These are phyloP conservation scores for Colletotrichum echinochloae DNA, from an alignment of 2,329 filamentous ascomycete species.

Conservation along the genomic window DNA sequence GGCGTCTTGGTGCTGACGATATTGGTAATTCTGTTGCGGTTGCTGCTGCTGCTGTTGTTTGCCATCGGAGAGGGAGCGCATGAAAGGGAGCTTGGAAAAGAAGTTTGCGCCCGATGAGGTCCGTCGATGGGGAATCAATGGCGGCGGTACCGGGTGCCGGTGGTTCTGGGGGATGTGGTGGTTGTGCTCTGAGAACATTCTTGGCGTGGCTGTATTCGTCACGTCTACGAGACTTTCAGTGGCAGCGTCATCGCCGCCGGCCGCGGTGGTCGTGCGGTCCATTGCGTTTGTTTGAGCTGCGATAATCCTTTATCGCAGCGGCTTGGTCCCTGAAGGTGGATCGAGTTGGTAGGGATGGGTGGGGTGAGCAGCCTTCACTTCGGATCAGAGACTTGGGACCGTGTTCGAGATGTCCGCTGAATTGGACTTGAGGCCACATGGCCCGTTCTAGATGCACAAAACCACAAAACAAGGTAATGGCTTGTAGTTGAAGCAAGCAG, in stretches of 20 bases:
- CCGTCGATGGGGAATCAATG: conserved; percentile 49
- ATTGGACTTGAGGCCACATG: background rate
- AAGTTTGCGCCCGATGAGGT: conserved; percentile 72
- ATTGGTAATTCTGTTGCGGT: conserved; percentile 20
- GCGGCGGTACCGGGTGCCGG: background rate
- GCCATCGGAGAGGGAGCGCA: conserved; percentile 60
- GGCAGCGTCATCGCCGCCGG: conserved; percentile 4
- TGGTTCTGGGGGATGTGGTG: background rate
- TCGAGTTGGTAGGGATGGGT: conserved; percentile 18
- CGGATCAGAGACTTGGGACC: conserved; percentile 8
- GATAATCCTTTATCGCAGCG: conserved; percentile 31
- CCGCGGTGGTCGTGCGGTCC: conserved; percentile 10
- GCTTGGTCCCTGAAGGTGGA: conserved; percentile 24
- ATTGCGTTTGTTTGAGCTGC: conserved; percentile 25
- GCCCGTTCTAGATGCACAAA: background rate
- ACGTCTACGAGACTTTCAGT: background rate
- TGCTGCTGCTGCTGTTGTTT: conserved; percentile 39
- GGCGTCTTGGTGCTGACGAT: conserved; percentile 44
- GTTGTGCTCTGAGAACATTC: background rate
- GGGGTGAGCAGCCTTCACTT: conserved; percentile 7
- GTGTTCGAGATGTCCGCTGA: conserved; percentile 1
- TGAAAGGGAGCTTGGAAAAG: conserved; percentile 76
- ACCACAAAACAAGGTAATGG: background rate
- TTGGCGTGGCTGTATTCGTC: conserved; percentile 3
- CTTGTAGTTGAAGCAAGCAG: background rate